Conservation (phyloP, 1,284 basidiomycete genomes). For the Austroboletus olivaceoglutinosus region DNA sequence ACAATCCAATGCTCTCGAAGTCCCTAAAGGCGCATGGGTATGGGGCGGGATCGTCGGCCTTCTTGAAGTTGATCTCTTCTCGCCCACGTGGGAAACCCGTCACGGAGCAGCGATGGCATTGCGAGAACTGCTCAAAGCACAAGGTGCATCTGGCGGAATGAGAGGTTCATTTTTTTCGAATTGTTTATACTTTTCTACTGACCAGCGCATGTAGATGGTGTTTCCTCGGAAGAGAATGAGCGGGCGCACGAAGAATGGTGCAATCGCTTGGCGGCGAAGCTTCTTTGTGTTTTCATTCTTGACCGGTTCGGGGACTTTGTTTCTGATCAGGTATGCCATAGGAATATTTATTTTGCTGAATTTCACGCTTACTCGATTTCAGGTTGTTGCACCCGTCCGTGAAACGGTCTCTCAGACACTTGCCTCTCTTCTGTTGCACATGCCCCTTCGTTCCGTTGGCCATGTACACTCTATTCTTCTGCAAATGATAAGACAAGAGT, state of each 20-base stretch:
- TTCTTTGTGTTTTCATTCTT: conserved; percentile 90
- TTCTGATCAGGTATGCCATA: conserved; percentile 73
- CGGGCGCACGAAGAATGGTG: conserved; percentile 81
- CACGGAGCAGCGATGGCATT: conserved; percentile 94
- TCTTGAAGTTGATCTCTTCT: conserved; percentile 84
- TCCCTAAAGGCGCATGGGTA: conserved; percentile 76
- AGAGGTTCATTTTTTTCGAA: conserved; percentile 44
- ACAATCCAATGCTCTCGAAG: conserved; percentile 71
- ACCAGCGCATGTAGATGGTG: conserved; percentile 40
- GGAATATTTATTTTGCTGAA: not conserved
- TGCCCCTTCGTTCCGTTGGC: conserved; percentile 73
- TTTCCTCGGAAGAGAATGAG: conserved; percentile 56
- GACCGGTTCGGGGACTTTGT: conserved; percentile 98
- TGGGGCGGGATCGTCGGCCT: conserved; percentile 86
- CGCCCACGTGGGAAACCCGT: conserved; percentile 88
- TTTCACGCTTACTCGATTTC: conserved; percentile 1
- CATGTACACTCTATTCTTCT: conserved; percentile 85
- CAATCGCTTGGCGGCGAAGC: conserved; percentile 82
- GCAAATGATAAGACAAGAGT: conserved; percentile 92
- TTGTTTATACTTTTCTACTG: not conserved
- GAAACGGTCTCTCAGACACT: conserved; percentile 96
- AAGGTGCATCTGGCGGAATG: conserved; percentile 84
- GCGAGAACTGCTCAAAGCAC: conserved; percentile 84
- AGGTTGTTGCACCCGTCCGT: conserved; percentile 95
- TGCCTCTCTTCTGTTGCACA: conserved; percentile 84